These are phyloP conservation scores for Bremia lactucae DNA, from an alignment of 352 stramenopile genomes.

Conservation along the genomic window DNA sequence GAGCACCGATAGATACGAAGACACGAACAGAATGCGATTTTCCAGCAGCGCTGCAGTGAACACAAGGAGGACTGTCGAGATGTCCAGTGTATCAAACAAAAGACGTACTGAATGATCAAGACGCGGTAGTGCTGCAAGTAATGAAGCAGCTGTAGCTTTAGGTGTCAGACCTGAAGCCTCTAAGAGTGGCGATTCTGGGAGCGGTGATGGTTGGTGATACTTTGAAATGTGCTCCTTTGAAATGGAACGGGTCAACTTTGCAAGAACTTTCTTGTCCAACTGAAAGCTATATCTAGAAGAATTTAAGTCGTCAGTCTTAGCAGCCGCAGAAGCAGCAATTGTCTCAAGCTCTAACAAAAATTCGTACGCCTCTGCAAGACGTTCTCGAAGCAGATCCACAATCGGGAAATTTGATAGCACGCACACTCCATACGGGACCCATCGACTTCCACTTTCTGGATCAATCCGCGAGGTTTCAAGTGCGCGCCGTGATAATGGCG, in stretches of 20 bases:
- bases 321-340: slow-evolving; percentile 27
- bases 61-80: slow-evolving; percentile 60
- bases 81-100: slow-evolving; percentile 71
- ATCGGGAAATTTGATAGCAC: slow-evolving; percentile 78
- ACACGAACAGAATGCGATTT: slow-evolving; percentile 73
- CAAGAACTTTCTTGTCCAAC: slow-evolving; percentile 68
- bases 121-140: slow-evolving; percentile 41
- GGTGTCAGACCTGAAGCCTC: slow-evolving; percentile 19
- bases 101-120: slow-evolving; percentile 69
- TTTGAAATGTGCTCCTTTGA: slow-evolving; percentile 53
- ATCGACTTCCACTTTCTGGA: slow-evolving; percentile 30
- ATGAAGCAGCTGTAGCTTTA: slow-evolving; percentile 20
- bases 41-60: slow-evolving; percentile 75
- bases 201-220: slow-evolving; percentile 28
- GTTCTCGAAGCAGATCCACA: slow-evolving; percentile 67
- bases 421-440: slow-evolving; percentile 74
- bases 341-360: slow-evolving; percentile 65
- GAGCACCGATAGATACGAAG: slow-evolving; percentile 67
- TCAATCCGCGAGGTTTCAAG: slow-evolving; percentile 53
- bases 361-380: slow-evolving; percentile 72
- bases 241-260: slow-evolving; percentile 61
- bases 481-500: slow-evolving; percentile 40
- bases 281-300: slow-evolving; percentile 42
- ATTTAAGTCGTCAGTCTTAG: slow-evolving; percentile 11
- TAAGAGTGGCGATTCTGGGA: slow-evolving; percentile 26